Conservation (phyloP, 139 green algal species). For the Chlorella sp. region DNA sequence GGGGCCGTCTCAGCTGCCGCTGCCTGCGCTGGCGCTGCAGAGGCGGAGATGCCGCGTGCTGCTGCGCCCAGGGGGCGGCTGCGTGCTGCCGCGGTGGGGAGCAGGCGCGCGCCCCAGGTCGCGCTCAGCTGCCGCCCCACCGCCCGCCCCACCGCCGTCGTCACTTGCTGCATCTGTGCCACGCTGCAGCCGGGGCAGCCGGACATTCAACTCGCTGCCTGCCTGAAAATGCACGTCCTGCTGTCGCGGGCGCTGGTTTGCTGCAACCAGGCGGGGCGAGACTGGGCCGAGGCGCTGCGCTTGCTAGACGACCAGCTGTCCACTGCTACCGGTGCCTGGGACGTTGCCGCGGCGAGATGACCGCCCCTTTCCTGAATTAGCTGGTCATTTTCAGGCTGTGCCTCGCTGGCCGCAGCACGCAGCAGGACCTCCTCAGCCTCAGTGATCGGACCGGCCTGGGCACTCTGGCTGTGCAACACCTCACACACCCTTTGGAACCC, state of each 20-base stretch:
- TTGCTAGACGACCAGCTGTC: too few relatives aligned
- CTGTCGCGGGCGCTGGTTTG: not conserved
- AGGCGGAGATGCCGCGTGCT: slow-evolving; percentile 4
- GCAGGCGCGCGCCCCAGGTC: slow-evolving; percentile 1
- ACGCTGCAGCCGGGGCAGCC: not conserved
- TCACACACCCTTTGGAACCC: too few relatives aligned
- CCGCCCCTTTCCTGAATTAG: too few relatives aligned
- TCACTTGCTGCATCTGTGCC: slow-evolving; percentile 14
- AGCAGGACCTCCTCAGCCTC: too few relatives aligned
- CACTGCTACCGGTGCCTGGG: too few relatives aligned
- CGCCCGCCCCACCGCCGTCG: not conserved
- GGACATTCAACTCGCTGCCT: not conserved
- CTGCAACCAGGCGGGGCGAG: too few relatives aligned
- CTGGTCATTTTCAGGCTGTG: too few relatives aligned
- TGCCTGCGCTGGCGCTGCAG: not conserved
- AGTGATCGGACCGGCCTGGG: too few relatives aligned
- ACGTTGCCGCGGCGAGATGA: too few relatives aligned
- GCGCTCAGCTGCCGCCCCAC: slow-evolving; percentile 7
- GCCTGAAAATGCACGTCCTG: not conserved
- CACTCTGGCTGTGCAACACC: too few relatives aligned
- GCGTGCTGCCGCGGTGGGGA: not conserved
- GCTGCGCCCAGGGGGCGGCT: not conserved
- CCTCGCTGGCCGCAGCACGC: too few relatives aligned
- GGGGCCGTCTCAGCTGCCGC: not conserved
- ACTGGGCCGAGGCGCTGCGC: too few relatives aligned